Evolutionary conservation across 1,284 basidiomycete genomes (phyloP), one percentile per base, ranked within the genome.

Genomic region (Moesziomyces sp.): DNA sequence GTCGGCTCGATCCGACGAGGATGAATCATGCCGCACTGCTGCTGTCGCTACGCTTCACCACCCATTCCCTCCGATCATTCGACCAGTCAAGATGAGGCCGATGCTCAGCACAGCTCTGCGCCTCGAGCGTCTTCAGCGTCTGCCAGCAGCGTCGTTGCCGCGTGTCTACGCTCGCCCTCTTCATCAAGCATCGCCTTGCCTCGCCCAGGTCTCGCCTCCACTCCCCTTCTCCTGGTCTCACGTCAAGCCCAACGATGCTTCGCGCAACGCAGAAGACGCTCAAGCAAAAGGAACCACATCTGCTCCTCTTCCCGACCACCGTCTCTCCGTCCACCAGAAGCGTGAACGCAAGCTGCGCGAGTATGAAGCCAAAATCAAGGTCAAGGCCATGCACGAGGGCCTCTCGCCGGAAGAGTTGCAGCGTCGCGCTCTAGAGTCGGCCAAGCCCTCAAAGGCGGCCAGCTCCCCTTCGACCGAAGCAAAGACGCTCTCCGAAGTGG

Each of bases 331-430:
- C 0, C 52, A 79, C 28, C 56, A 55, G 11, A 78, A 79, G 56
- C 66, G 73, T 13, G 73, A 80, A 5, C 50, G 64, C 2, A 79
- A 82, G 46, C 54, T 83, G 10, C 58, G 49, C n/a, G 64, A 83
- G 66, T 83, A 83, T 52, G 67, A 74, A 42, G 72, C 57, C 44
- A 75, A 76, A 61, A 73, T 83, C 46, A 60, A 71, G 54, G 65
- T 72, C 46, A 83, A 82, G 57, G 81, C 80, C 11, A 62, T 74
- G 56, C 68, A 78, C 50, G 34, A 77, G 55, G 73, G 77, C n/a
- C 14, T 58, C 19, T 64, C 64, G 16, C 63, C 71, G 11, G 79
- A 79, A 35, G 76, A 80, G 55, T 68, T 77, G 40, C 45, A 63
- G 47, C 58, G 57, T 2, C 43, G 52, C n/a, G 58, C 63, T 6